phyloP scores from a whole-genome alignment of 768 basidiomycete genomes.

The Candolleomyces aberdarensis region DNA sequence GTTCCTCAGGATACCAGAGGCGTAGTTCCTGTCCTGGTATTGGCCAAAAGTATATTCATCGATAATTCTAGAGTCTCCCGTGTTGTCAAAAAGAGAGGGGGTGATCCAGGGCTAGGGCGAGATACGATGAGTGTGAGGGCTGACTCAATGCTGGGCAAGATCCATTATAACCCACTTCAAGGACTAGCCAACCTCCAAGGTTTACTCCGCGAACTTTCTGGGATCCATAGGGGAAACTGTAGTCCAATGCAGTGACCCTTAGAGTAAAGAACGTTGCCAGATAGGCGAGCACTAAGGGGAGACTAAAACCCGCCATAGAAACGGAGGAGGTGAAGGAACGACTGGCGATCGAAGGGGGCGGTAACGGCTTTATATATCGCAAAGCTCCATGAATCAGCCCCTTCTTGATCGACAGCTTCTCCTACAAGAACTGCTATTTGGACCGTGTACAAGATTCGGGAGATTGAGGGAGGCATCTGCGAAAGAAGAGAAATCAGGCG shows the following conservation, averaged over 20 bases:
- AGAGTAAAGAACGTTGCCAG: not conserved
- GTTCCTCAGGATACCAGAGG: slow-evolving; percentile 46
- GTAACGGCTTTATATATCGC: not conserved
- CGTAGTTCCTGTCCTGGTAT: slow-evolving; percentile 49
- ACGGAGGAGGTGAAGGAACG: not conserved
- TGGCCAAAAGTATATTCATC: slow-evolving; percentile 81
- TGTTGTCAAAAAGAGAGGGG: slow-evolving; percentile 70
- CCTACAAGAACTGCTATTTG: not conserved
- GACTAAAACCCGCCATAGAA: not conserved
- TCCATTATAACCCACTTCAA: slow-evolving; percentile 31
- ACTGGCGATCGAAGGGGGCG: not conserved
- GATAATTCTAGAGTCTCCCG: slow-evolving; percentile 52
- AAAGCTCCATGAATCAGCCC: not conserved
- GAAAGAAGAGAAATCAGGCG: not conserved
- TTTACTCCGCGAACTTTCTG: slow-evolving; percentile 81
- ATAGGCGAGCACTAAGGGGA: not conserved
- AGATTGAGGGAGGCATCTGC: not conserved
- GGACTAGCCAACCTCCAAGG: slow-evolving; percentile 60
- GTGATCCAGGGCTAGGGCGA: slow-evolving; percentile 68
- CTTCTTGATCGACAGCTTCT: not conserved
- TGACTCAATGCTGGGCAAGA: not conserved
- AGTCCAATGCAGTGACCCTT: slow-evolving; percentile 2
- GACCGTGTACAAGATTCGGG: not conserved
- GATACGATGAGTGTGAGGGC: slow-evolving; percentile 8
- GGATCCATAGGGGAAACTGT: slow-evolving; percentile 69